phyloP scores from a whole-genome alignment of 2,329 filamentous ascomycete genomes.

The Pestalotiopsis sp. region DNA sequence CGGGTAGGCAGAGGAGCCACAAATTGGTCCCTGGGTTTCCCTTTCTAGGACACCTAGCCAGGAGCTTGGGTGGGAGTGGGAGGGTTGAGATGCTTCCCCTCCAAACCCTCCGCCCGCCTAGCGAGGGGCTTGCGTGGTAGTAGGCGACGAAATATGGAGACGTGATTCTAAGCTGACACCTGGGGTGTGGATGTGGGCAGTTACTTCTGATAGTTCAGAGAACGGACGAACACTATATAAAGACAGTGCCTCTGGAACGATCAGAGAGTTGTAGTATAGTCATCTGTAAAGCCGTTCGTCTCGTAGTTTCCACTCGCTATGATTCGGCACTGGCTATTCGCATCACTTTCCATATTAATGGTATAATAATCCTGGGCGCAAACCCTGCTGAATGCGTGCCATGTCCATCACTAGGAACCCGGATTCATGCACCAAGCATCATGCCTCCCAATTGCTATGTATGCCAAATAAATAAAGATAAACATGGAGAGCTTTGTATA shows the following conservation, averaged over 20 bases:
- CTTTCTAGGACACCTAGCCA: not conserved
- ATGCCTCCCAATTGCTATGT: not conserved
- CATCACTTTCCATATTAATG: too few relatives aligned
- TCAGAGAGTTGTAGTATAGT: too few relatives aligned
- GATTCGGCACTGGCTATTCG: too few relatives aligned
- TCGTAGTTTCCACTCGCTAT: too few relatives aligned
- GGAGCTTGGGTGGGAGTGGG: not conserved
- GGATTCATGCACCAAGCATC: not conserved
- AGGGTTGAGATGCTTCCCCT: not conserved
- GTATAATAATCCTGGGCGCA: too few relatives aligned
- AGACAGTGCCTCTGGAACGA: too few relatives aligned
- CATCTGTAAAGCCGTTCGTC: too few relatives aligned
- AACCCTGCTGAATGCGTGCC: too few relatives aligned
- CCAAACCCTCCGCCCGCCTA: not conserved
- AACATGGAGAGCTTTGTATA: too few relatives aligned
- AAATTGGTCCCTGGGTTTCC: slow-evolving; percentile 1
- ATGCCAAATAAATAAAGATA: not conserved
- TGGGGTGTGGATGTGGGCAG: not conserved
- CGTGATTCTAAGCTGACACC: not conserved
- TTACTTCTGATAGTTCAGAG: too few relatives aligned
- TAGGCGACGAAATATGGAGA: not conserved
- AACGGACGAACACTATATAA: too few relatives aligned
- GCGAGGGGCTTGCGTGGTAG: not conserved
- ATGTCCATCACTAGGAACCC: not conserved
- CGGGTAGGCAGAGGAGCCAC: slow-evolving; percentile 1